Conservation (phyloP, 352 stramenopile genomes). For the Phytophthora vignae region DNA sequence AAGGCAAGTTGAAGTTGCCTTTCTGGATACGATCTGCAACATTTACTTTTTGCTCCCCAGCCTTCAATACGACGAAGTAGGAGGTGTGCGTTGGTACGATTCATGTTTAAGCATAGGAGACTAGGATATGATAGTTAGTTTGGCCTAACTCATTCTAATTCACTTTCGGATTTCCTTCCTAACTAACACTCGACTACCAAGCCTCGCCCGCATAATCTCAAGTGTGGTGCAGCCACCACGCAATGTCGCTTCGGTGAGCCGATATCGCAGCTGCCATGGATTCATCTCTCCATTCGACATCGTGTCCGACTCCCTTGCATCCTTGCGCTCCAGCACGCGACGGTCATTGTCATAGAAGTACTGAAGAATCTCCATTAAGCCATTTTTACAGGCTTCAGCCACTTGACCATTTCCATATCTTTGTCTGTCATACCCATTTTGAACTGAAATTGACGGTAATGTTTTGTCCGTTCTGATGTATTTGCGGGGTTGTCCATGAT, state of each 20-base stretch:
- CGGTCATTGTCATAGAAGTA: not conserved
- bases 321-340: not conserved
- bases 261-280: not conserved
- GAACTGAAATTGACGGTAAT: not conserved
- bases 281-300: not conserved
- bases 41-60: too few species aligned
- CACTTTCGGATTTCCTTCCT: too few species aligned
- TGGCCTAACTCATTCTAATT: too few species aligned
- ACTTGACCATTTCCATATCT: constrained; percentile 14
- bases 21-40: too few species aligned
- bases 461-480: not conserved
- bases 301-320: not conserved
- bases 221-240: not conserved
- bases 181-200: too few species aligned
- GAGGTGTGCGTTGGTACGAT: too few species aligned
- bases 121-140: too few species aligned
- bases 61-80: too few species aligned
- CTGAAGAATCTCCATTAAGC: constrained; percentile 2
- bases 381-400: constrained; percentile 4
- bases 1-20: too few species aligned
- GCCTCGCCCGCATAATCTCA: too few species aligned
- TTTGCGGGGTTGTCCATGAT: not conserved
- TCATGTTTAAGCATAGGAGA: too few species aligned
- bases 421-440: not conserved
- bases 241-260: not conserved